Base-by-base conservation (phyloP, 2,329 filamentous ascomycete species). In the Fusarium pseudonygamai region DNA sequence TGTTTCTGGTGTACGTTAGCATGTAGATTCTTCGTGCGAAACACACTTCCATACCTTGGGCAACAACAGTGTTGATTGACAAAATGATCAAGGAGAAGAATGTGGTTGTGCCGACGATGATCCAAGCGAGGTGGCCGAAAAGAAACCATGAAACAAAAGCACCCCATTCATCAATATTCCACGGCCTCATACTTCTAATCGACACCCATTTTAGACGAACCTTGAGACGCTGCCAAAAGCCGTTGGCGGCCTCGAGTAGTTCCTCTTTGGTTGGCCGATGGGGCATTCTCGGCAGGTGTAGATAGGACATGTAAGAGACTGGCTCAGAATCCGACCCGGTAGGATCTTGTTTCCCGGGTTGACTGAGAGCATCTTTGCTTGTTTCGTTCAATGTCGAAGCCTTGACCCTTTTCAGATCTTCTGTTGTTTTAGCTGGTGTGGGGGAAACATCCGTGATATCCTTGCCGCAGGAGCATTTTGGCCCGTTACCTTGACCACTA, bases 141-240 rank as follows among this genome's bases (percentile, higher is more conserved):
- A 98, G 88, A 71, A 99, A 93, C 96, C 96, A 98, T 5, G 96
- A 98, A 60, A 88, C 90, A 72, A 99, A 96, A 8, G 96, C 96
- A 50, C 95, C 93, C 86, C 97, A 98, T 84, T 99, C 96, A 81
- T 99, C 96, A 28, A 92, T 89, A 81, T 97, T 99, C 90, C 96
- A 99, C 1, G 96, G 96, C 42, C 96, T 89, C 81, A 93, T 93
- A 80, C 95, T 97, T 79, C 95, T 88, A 77, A 99, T 99, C 6
- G 96, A 97, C 78, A 96, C 92, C 96, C 96, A 99, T 83, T 99
- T 99, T 85, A 98, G 97, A 45, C 95, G 92, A 30, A 98, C 93
- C 79, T 93, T 94, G 49, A 98, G 83, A 55, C 96, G 90, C 71
- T 97, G 92, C 91, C 94, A 96, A 81, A 98, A 98, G 3, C 95